phyloP scores from a whole-genome alignment of 75 land plant species.

The Adiantum capillusveneris region DNA sequence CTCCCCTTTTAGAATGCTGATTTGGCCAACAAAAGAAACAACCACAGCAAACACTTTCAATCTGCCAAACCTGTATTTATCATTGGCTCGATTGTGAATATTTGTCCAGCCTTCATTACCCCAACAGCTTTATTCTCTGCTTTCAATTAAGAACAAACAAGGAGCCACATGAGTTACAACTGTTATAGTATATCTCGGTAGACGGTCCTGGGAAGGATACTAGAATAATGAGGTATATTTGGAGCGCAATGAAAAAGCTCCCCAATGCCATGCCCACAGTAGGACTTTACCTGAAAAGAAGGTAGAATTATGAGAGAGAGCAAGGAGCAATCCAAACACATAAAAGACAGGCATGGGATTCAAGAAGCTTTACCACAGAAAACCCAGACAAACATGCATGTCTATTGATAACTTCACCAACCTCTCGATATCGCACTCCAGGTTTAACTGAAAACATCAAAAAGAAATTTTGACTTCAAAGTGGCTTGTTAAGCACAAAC shows the following conservation, averaged over 20 bases:
- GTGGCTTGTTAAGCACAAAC: too few species aligned
- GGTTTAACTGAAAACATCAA: constrained; percentile 73
- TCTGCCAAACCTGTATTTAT: constrained; percentile 61
- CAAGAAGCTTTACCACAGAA: constrained; percentile 62
- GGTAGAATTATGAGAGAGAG: too few species aligned
- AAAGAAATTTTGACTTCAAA: too few species aligned
- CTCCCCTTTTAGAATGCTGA: too few species aligned
- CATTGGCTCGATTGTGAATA: constrained; percentile 98
- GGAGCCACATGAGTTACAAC: not conserved
- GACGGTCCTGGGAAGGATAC: constrained; percentile 79
- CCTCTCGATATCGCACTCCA: constrained; percentile 90
- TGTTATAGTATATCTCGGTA: too few species aligned
- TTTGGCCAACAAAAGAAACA: too few species aligned
- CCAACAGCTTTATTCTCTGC: constrained; percentile 97
- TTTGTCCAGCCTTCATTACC: constrained; percentile 97
- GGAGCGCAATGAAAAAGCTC: constrained; percentile 99
- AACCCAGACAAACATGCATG: constrained; percentile 92
- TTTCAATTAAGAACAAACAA: constrained; percentile 17
- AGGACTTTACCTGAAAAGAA: constrained; percentile 73
- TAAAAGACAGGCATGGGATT: too few species aligned
- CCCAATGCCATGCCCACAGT: constrained; percentile 98
- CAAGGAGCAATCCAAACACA: constrained; percentile 15
- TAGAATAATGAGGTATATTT: constrained; percentile 91
- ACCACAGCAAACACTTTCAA: too few species aligned
- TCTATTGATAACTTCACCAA: constrained; percentile 88